phyloP scores from a whole-genome alignment of 805 yeast genomes.

The Cephaloascus fragrans region DNA sequence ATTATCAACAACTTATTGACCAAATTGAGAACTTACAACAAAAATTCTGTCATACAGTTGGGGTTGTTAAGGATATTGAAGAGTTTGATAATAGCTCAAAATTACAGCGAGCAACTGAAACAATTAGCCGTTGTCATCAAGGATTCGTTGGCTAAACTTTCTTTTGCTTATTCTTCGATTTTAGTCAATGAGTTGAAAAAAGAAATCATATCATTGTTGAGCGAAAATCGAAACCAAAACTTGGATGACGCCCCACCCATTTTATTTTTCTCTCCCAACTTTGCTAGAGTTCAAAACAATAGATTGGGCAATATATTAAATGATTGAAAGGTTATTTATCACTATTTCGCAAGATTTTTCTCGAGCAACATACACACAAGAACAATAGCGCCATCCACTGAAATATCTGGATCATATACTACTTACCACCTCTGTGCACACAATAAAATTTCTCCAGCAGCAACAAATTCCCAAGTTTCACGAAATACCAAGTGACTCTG shows the following conservation, averaged over 20 bases:
- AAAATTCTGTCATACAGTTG: conserved; percentile 27
- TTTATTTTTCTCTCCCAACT: neutral
- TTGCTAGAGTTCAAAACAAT: neutral
- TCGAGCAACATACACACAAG: too few species aligned
- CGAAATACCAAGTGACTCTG: too few species aligned
- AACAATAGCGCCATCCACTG: too few species aligned
- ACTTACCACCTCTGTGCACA: too few species aligned
- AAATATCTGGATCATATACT: too few species aligned
- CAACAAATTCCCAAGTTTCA: too few species aligned
- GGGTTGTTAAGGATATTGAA: conserved; percentile 18
- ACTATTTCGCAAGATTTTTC: too few species aligned
- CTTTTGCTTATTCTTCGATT: neutral
- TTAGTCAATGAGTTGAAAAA: neutral
- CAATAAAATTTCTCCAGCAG: too few species aligned
- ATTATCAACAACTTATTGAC: conserved; percentile 18
- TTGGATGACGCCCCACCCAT: neutral
- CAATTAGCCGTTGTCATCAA: neutral
- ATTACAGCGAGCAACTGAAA: neutral
- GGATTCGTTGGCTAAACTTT: neutral
- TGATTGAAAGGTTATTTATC: too few species aligned
- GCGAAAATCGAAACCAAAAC: neutral
- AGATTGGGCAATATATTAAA: neutral
- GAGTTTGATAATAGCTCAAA: neutral
- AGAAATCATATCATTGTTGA: neutral
- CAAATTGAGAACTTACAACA: conserved; percentile 16